A percentile compares a stretch with the other conserved stretches of the same genome.
phyloP scores from a whole-genome alignment of 1,284 basidiomycete species.

The Wallemia ichthyophaga region DNA sequence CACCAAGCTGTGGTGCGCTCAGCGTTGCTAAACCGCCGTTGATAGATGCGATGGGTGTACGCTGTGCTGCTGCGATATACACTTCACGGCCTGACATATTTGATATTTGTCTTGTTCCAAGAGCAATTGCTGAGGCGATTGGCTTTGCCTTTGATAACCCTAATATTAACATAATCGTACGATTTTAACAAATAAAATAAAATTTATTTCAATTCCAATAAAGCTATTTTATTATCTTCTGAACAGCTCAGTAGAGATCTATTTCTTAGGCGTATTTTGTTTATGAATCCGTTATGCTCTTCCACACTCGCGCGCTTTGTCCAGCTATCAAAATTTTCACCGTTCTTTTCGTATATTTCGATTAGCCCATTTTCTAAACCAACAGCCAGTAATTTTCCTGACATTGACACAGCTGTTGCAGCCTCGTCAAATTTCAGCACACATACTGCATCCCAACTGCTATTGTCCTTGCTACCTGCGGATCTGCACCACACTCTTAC shows the following conservation, averaged over 20 bases:
- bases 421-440: conserved; percentile 16
- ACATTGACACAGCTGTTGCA: conserved; percentile 15
- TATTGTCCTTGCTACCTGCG: not conserved
- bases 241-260: not conserved
- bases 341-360: conserved; percentile 8
- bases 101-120: not conserved
- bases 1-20: conserved; percentile 70
- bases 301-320: not conserved
- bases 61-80: conserved; percentile 76
- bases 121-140: not conserved
- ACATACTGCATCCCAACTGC: conserved; percentile 5
- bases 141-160: not conserved
- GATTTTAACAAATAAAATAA: not conserved
- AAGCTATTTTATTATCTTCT: not conserved
- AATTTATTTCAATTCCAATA: not conserved
- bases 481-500: conserved; percentile 22
- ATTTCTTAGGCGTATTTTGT: not conserved
- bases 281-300: not conserved
- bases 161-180: too few relatives aligned
- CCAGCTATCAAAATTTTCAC: not conserved
- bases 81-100: conserved; percentile 30
- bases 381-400: conserved; percentile 13
- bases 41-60: conserved; percentile 81
- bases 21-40: conserved; percentile 65
- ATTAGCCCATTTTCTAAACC: conserved; percentile 17